These are phyloP conservation scores for Cyclotella cryptica DNA, from an alignment of 108 stramenopile species.

Conservation along the genomic window DNA sequence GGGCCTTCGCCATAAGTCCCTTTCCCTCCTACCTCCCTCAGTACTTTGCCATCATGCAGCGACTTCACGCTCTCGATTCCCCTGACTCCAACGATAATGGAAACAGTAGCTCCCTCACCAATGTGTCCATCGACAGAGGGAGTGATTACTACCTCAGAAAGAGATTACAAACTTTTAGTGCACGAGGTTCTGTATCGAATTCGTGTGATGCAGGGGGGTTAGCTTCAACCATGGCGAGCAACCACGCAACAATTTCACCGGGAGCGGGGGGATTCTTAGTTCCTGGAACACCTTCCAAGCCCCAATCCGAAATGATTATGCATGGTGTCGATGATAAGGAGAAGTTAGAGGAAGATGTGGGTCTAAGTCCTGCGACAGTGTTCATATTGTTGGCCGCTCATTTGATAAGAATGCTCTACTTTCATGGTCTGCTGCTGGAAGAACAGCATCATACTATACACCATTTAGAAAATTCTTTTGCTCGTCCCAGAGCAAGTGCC, in stretches of 20 bases:
- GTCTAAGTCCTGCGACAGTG: conserved; percentile 45
- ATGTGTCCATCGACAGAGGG: conserved; percentile 12
- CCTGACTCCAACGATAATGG: conserved; percentile 1
- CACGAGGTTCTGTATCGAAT: not conserved
- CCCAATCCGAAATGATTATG: conserved; percentile 1
- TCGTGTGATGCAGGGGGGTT: too few species aligned
- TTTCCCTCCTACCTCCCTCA: conserved; percentile 52
- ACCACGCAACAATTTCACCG: not conserved
- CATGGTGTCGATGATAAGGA: not conserved
- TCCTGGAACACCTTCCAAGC: conserved; percentile 32
- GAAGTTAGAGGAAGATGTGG: conserved; percentile 11
- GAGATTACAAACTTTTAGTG: conserved; percentile 1
- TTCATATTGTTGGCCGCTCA: conserved; percentile 45
- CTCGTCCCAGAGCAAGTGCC: not conserved
- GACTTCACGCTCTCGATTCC: conserved; percentile 3
- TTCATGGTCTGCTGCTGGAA: conserved; percentile 44
- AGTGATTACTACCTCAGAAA: conserved; percentile 8
- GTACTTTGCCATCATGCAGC: conserved; percentile 48
- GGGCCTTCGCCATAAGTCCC: conserved; percentile 49
- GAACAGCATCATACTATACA: not conserved
- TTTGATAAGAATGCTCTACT: conserved; percentile 52
- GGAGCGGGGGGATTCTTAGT: conserved; percentile 3
- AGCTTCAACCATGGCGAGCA: not conserved
- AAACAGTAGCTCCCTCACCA: not conserved
- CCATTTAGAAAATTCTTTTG: not conserved